Evolutionary conservation across 2,329 filamentous ascomycete genomes (phyloP).

Genomic region (Stagonosporopsis chrysanthemi): DNA sequence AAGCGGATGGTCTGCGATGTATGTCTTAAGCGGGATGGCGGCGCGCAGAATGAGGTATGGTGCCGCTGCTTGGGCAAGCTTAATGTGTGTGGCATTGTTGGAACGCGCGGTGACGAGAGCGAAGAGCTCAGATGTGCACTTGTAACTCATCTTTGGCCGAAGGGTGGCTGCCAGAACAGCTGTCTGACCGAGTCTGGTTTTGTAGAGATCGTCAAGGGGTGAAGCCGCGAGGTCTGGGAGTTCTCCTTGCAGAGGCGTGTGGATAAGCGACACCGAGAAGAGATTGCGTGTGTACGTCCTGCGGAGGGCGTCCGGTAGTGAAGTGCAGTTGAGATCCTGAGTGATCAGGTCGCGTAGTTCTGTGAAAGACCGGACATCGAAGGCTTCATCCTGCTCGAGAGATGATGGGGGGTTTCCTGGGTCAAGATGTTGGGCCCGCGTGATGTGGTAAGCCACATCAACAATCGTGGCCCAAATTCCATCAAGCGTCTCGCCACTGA

Average conservation of each 20-base stretch:
- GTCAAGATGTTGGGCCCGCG: slow-evolving; percentile 50
- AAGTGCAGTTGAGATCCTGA: slow-evolving; percentile 71
- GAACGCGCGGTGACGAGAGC: slow-evolving; percentile 61
- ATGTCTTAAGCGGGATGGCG: slow-evolving; percentile 80
- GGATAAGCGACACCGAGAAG: slow-evolving; percentile 83
- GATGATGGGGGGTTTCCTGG: slow-evolving; percentile 40
- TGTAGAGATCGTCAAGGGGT: slow-evolving; percentile 69
- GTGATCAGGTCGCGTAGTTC: slow-evolving; percentile 76
- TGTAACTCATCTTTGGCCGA: slow-evolving; percentile 77
- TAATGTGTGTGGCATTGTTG: slow-evolving; percentile 54
- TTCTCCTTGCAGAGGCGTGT: slow-evolving; percentile 70
- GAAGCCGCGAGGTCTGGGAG: slow-evolving; percentile 58
- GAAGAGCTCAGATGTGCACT: slow-evolving; percentile 78
- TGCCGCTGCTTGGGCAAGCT: slow-evolving; percentile 76
- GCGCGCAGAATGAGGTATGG: slow-evolving; percentile 84
- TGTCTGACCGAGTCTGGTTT: slow-evolving; percentile 74
- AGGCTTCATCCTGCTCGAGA: slow-evolving; percentile 71
- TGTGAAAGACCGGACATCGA: slow-evolving; percentile 79
- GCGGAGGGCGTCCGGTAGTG: slow-evolving; percentile 72
- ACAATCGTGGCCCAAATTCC: slow-evolving; percentile 69
- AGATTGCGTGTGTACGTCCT: slow-evolving; percentile 76
- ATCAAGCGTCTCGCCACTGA: slow-evolving; percentile 51
- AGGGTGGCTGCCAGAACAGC: slow-evolving; percentile 69
- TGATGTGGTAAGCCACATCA: slow-evolving; percentile 48
- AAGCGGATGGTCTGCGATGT: slow-evolving; percentile 89